Evolutionary conservation across 768 basidiomycete species (phyloP).

Genomic region (Pleurotus ostreatus): DNA sequence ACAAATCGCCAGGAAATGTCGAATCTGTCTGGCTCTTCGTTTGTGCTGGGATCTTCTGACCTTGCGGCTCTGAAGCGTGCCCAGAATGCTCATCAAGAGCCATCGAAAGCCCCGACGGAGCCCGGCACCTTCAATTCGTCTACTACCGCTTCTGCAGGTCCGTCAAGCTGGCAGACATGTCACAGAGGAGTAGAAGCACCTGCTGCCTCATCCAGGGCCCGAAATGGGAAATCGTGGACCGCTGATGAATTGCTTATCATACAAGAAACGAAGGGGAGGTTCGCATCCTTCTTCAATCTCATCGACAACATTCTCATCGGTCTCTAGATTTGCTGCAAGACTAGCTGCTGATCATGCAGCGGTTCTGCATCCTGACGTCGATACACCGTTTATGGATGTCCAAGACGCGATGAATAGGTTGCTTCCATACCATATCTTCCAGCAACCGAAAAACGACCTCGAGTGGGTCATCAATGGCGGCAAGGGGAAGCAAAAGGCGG

Average conservation of each 20-base stretch:
- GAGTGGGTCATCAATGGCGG: slow-evolving; percentile 17
- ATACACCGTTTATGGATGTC: slow-evolving; percentile 61
- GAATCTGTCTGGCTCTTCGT: slow-evolving; percentile 31
- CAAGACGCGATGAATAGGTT: slow-evolving; percentile 67
- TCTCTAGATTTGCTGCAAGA: slow-evolving; percentile 47
- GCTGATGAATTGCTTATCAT: slow-evolving; percentile 49
- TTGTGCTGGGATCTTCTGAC: slow-evolving; percentile 21
- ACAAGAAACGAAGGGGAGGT: slow-evolving; percentile 48
- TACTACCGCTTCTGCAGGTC: slow-evolving; percentile 20
- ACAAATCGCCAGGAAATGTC: slow-evolving; percentile 33
- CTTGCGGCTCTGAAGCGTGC: slow-evolving; percentile 17
- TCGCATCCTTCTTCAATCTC: slow-evolving; percentile 11
- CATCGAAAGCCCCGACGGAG: slow-evolving; percentile 18
- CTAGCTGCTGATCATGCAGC: slow-evolving; percentile 61
- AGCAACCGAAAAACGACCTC: slow-evolving; percentile 69
- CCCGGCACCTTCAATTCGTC: slow-evolving; percentile 15
- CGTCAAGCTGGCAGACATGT: slow-evolving; percentile 24
- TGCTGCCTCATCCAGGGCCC: slow-evolving; percentile 13
- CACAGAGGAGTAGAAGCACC: neutral
- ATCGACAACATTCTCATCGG: neutral
- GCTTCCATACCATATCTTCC: slow-evolving; percentile 77
- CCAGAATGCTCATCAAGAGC: slow-evolving; percentile 14
- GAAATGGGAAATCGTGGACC: slow-evolving; percentile 33
- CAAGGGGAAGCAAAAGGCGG: slow-evolving; percentile 66
- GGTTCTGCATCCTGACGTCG: slow-evolving; percentile 61